These are phyloP conservation scores for Cercospora beticola DNA, from an alignment of 2,329 filamentous ascomycete genomes.

Conservation along the genomic window DNA sequence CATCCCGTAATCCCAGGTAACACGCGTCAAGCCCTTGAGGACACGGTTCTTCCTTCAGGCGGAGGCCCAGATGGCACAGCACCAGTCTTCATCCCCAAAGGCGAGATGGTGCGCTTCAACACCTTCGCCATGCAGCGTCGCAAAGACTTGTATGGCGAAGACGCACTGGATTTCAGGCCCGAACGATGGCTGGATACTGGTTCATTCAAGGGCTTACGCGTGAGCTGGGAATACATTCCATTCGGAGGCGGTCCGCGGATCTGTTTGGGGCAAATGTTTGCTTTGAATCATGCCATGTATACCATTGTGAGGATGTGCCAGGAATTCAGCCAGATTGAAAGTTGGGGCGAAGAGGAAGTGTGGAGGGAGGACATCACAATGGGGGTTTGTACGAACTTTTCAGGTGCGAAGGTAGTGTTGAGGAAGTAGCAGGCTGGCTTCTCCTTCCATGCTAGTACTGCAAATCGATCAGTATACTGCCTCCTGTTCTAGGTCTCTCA, in stretches of 20 bases:
- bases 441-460: not conserved
- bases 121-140: conserved; percentile 9
- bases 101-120: conserved; percentile 28
- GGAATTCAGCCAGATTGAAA: not conserved
- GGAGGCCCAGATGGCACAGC: conserved; percentile 43
- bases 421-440: not conserved
- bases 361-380: conserved; percentile 3
- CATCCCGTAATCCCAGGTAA: conserved; percentile 78
- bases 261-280: conserved; percentile 16
- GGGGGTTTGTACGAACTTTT: not conserved
- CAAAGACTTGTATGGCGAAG: conserved; percentile 3
- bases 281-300: conserved; percentile 6
- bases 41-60: conserved; percentile 51
- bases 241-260: conserved; percentile 21
- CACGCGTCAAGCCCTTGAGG: conserved; percentile 64
- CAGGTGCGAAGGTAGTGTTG: conserved; percentile 3
- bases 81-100: conserved; percentile 43
- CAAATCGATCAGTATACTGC: not conserved
- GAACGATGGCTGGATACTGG: conserved; percentile 7
- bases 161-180: not conserved
- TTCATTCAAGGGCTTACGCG: not conserved
- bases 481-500: not conserved
- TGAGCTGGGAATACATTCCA: conserved; percentile 19
- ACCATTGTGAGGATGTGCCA: conserved; percentile 6
- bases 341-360: not conserved